A percentile compares a stretch with the other conserved stretches of the same genome.
Evolutionary conservation across 2,329 filamentous ascomycete species (phyloP).

Genomic region (Fusarium duplospermum): DNA sequence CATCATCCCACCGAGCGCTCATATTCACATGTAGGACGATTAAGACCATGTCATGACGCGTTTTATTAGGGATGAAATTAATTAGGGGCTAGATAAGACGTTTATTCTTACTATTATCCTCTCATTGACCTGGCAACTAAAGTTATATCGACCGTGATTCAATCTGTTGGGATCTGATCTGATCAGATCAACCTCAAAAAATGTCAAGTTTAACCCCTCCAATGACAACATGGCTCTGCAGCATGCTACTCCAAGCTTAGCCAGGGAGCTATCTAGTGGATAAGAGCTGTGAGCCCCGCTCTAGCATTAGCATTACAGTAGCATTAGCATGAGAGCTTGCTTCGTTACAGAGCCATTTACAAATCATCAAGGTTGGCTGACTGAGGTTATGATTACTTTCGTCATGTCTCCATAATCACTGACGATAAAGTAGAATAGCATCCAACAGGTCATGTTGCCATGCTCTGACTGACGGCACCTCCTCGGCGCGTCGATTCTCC

Average conservation of each 20-base stretch:
- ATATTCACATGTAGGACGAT: constrained; percentile 21
- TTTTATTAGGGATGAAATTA: not conserved
- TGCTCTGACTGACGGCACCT: not conserved
- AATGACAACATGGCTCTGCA: constrained; percentile 33
- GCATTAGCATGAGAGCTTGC: constrained; percentile 1
- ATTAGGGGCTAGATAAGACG: not conserved
- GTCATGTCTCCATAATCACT: constrained; percentile 40
- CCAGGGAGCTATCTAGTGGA: constrained; percentile 12
- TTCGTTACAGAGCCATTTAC: constrained; percentile 21
- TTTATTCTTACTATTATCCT: not conserved
- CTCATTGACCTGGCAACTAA: not conserved
- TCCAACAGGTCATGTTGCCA: not conserved
- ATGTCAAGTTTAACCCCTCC: constrained; percentile 31
- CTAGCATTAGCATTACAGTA: too few relatives aligned
- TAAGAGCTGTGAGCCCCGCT: constrained; percentile 2
- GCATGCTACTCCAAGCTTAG: constrained; percentile 23
- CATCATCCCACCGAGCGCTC: constrained; percentile 40
- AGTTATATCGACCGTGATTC: not conserved
- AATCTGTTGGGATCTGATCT: not conserved
- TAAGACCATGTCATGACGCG: constrained; percentile 28
- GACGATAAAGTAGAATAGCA: too few relatives aligned
- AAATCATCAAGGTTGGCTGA: constrained; percentile 34
- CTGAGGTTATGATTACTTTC: constrained; percentile 24
- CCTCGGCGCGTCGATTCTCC: constrained; percentile 19
- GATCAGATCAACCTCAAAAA: constrained; percentile 5